Evolutionary conservation across 139 green algal species (phyloP).

Genomic region (Chlamydomonas eustigma): DNA sequence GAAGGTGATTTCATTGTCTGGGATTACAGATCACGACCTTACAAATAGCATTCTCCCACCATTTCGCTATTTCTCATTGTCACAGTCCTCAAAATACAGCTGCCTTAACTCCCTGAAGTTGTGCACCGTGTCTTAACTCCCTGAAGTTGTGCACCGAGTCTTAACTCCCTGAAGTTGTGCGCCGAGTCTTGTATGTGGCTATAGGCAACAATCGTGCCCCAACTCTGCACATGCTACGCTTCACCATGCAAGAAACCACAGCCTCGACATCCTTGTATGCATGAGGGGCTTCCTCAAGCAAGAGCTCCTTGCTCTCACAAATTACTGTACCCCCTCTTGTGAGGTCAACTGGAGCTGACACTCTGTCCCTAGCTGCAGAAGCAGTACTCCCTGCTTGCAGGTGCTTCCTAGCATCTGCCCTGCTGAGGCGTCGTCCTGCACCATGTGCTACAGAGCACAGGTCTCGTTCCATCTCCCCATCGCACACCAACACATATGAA

Average conservation of each 20-base stretch:
- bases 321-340: neutral
- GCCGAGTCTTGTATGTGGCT: slow-evolving; percentile 1
- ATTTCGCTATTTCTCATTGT: no score
- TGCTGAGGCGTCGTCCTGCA: neutral
- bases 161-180: neutral
- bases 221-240: slow-evolving; percentile 2
- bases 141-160: no score
- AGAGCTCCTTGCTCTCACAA: neutral
- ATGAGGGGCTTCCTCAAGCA: neutral
- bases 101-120: no score
- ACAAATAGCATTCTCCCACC: no score
- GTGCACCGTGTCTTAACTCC: no score
- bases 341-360: neutral
- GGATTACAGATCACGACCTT: no score
- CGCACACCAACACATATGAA: neutral
- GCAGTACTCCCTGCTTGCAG: neutral
- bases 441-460: neutral
- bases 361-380: neutral
- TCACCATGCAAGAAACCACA: neutral
- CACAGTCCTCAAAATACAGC: no score
- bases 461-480: neutral
- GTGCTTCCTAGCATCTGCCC: neutral
- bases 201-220: neutral
- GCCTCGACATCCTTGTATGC: slow-evolving; percentile 10
- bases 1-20: no score